Base-by-base conservation (phyloP, 1,139 yeast genomes). In the Taphrina betulina region DNA sequence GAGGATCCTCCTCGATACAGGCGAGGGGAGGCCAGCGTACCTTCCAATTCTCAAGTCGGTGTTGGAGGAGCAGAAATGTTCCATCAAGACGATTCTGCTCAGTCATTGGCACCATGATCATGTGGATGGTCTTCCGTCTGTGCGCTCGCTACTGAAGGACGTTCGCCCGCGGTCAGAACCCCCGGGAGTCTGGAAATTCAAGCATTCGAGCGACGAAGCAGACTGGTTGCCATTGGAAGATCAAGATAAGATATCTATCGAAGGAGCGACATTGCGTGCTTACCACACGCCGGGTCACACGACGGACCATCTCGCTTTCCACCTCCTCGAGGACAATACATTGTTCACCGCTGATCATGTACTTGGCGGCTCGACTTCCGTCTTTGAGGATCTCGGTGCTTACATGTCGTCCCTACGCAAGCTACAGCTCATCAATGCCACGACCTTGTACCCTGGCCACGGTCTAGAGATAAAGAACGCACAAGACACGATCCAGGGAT, bases 91-190 rank as follows among this genome's bases (percentile, higher is more conserved):
- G 1, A 62, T 72, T 8, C 61, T 71, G 1, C 53, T 72, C 19
- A 67, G 74, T n/a, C 75, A 72, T 57, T 70, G 74, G 72, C 75
- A 72, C 53, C 64, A 60, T 14, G 75, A 72, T 58, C 75, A 72
- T 54, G 63, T 65, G 14, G 69, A 68, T 16, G 75, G 75, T 3
- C 62, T 68, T 19, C 57, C 61, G 16, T 55, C 60, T 7, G 57
- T 69, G 52, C 44, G 45, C 36, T 12, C 17, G n/a, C 45, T 53
- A n/a, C 14, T 53, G 22, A 10, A 23, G 2, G 16, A 33, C 10
- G 10, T 26, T 7, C 36, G 41, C 16, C 19, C 36, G 33, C 17
- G n/a, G n/a, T 12, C 7, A 26, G 36, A 5, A 29, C 20, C 20
- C 12, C 31, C 22, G 20, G 34, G 40, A 17, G 60, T 40, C 16